Base-by-base conservation (phyloP, 2,329 filamentous ascomycete species). In the Orbilia brochopaga region DNA sequence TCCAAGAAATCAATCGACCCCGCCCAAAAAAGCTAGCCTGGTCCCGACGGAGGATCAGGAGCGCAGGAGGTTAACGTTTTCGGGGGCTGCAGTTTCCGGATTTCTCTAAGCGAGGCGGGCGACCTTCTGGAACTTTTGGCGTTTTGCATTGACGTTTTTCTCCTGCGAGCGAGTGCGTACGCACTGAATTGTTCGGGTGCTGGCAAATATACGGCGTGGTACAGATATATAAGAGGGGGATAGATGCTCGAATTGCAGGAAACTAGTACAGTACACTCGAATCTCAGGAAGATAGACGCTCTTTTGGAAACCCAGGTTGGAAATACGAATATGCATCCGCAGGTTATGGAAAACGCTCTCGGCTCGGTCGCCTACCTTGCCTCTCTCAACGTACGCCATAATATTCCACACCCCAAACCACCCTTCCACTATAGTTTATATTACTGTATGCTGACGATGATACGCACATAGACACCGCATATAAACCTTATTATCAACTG, bases 301-400 rank as follows among this genome's bases (percentile, higher is more conserved):
- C 19, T 44, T n/a, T 17, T 44, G 5, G 17, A n/a, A 44, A 4
- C 44, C 6, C 11, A 48, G 27, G 3, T 32, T 32, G 27, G 37
- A 50, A 65, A 35, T 51, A 65, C 27, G 57, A 37, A 21, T 53
- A 17, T 72, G 19, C 55, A 72, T 51, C 60, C 67, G 19, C 60
- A 72, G 51, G 60, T 35, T 11, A 72, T 72, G 60, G 60, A 64
- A 32, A 65, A 61, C 51, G 46, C 64, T 3, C 17, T 72, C 8
- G 30, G 55, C 27, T 65, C 67, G 1, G 50, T 72, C 19, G 30
- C 54, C 37, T 65, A 72, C 48, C 67, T 72, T 27, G 54, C 61
- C 35, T 72, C 67, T 5, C 50, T 72, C 17, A 57, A 72, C 23
- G 67, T 72, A 65, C 37, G 67, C 51, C 35, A 10, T 40, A n/a